Conservation (phyloP, 805 yeast species). For the Hanseniaspora singularis region DNA sequence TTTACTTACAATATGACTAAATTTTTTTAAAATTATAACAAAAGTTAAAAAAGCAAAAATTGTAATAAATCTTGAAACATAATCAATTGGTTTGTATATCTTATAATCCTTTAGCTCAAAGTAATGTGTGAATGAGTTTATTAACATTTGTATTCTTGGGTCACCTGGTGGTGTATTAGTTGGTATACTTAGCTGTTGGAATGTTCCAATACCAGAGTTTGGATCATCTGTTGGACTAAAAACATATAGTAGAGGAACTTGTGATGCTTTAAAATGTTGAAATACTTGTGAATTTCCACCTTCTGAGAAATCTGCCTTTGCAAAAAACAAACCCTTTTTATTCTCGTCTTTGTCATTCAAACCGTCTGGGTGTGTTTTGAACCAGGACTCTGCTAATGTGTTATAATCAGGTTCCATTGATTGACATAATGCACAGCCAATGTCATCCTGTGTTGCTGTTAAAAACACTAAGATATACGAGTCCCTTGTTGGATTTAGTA, state of each 20-base stretch:
- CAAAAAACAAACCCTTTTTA: conserved; percentile 47
- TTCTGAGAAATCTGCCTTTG: conserved; percentile 57
- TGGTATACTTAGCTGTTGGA: conserved; percentile 27
- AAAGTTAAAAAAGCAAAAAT: conserved; percentile 30
- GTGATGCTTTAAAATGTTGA: conserved; percentile 38
- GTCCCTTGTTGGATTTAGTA: conserved; percentile 51
- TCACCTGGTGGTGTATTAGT: conserved; percentile 25
- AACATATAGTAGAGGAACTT: conserved; percentile 66
- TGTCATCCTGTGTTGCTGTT: conserved; percentile 60
- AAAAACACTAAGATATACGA: conserved; percentile 59
- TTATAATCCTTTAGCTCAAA: conserved; percentile 24
- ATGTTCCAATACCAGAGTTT: conserved; percentile 30
- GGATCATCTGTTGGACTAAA: conserved; percentile 40
- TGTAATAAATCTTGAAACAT: conserved; percentile 29
- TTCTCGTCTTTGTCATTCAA: conserved; percentile 23
- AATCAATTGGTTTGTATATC: conserved; percentile 31
- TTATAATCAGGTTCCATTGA: conserved; percentile 57
- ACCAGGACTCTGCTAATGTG: conserved; percentile 52
- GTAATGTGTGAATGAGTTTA: conserved; percentile 23
- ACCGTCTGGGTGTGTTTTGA: conserved; percentile 43
- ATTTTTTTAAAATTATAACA: conserved; percentile 28
- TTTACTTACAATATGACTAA: conserved; percentile 28
- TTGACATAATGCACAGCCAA: conserved; percentile 67
- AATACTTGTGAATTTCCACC: conserved; percentile 38
- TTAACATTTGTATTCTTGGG: conserved; percentile 27